Evolutionary conservation across 2,329 filamentous ascomycete species (phyloP).

Genomic region (Fusarium keratoplasticum): DNA sequence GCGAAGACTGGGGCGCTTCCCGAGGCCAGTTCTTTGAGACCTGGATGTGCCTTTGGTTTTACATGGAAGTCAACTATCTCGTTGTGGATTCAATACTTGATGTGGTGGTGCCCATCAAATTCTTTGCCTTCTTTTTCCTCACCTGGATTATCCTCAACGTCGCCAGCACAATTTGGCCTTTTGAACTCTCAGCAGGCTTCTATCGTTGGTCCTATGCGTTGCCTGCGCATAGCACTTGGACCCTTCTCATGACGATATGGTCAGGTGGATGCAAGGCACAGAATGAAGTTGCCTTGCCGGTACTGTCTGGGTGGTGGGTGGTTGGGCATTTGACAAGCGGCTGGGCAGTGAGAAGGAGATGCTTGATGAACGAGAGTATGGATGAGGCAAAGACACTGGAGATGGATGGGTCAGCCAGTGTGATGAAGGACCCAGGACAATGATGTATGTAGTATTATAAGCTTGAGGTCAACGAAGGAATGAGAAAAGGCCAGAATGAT

Average conservation of each 20-base stretch:
- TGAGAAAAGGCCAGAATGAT: background rate
- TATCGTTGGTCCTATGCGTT: background rate
- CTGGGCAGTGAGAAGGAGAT: background rate
- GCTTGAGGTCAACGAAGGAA: background rate
- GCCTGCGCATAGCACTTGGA: background rate
- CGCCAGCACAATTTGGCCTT: conserved; percentile 6
- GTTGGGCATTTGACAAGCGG: background rate
- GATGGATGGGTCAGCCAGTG: background rate
- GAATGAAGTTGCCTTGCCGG: background rate
- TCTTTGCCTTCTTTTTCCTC: conserved; percentile 14
- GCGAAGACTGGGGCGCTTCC: background rate
- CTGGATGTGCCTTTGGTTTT: background rate
- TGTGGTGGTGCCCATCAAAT: background rate
- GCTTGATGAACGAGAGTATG: background rate
- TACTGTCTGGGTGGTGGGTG: background rate
- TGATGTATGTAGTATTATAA: background rate
- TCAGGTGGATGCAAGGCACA: background rate
- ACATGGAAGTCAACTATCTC: background rate
- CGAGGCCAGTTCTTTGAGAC: background rate
- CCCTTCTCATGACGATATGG: background rate
- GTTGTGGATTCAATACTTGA: background rate
- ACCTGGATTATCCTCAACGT: conserved; percentile 21
- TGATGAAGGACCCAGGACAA: background rate
- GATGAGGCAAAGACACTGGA: background rate
- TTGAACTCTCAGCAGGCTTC: conserved; percentile 5